Evolutionary conservation across 768 basidiomycete species (phyloP).

Genomic region (Boletales sp.): DNA sequence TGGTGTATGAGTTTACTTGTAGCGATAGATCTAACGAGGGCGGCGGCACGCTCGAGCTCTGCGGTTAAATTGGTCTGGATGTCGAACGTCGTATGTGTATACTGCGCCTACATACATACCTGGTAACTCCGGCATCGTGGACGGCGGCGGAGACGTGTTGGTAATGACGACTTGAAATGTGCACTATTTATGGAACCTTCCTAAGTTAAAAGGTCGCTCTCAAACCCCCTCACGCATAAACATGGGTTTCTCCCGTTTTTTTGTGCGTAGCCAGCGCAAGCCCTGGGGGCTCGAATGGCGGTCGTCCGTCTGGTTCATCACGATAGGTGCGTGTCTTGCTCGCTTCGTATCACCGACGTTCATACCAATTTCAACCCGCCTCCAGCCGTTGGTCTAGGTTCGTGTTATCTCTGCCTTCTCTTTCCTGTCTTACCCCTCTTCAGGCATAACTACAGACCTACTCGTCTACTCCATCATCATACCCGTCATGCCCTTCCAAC

Average conservation of each 20-base stretch:
- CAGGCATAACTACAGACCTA: constrained; percentile 46
- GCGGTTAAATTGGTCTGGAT: background rate
- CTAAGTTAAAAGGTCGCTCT: no score
- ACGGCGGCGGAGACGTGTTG: no score
- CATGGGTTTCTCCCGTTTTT: background rate
- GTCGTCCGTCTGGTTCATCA: constrained; percentile 55
- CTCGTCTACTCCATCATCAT: constrained; percentile 62
- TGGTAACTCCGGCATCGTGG: constrained; percentile 50
- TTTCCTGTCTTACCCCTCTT: background rate
- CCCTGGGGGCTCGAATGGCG: constrained; percentile 55
- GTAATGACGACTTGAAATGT: no score
- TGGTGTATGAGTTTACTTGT: constrained; percentile 49
- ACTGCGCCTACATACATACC: constrained; percentile 36
- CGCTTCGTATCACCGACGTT: background rate
- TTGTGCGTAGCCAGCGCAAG: constrained; percentile 12
- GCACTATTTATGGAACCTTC: no score
- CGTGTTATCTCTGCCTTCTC: constrained; percentile 10
- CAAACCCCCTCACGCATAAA: no score
- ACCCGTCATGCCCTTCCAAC: constrained; percentile 62
- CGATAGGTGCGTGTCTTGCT: constrained; percentile 34
- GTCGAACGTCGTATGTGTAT: background rate
- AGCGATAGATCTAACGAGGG: constrained; percentile 50
- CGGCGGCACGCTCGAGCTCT: constrained; percentile 73
- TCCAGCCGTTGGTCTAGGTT: constrained; percentile 49
- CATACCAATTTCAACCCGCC: background rate